Base-by-base conservation (phyloP, 2,329 filamentous ascomycete genomes). In the Aaosphaeria arxii region DNA sequence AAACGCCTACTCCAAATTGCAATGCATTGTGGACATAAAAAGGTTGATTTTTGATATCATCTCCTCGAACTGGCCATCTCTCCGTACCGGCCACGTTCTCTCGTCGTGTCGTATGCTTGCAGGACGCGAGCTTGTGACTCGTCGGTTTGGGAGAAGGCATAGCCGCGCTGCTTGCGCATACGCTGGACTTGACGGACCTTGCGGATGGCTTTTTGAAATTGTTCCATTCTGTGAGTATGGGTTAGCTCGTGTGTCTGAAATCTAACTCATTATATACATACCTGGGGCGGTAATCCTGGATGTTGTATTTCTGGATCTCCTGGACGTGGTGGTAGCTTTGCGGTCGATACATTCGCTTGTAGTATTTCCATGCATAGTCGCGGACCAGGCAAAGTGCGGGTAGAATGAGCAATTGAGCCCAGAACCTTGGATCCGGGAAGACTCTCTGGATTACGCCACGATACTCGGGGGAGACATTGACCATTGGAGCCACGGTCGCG, bases 241-340 rank as follows among this genome's bases (percentile, higher is more conserved):
- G 29, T 30, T n/a, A 56, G 43, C 42, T 42, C 17, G 49, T 31
- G 13, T 32, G 24, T 6, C 13, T 46, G 30, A n/a, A 30, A 30
- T 41, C 11, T 41, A 4, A 11, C 7, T 11, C 28, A 41, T 11
- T 29, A 30, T n/a, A 24, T 7, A 77, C 81, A 59, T 81, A 91
- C 89, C 94, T 86, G 53, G 94, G 94, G 66, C 94, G 81, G 73
- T 99, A 99, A 75, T 99, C 94, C 75, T 99, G 94, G 51, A 99
- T 96, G 63, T 99, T 99, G 76, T 97, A 99, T 75, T 99, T 99
- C 72, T 99, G 94, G 60, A 99, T 99, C 76, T 99, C 94, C 73
- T 99, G 94, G 55, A 99, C 94, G 70, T 99, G 94, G 62, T 99
- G 94, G 66, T 99, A 99, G 40, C 89, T 85, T 73, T 96, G 88